phyloP scores from a whole-genome alignment of 2,329 filamentous ascomycete species.

The Sarocladium strictum region DNA sequence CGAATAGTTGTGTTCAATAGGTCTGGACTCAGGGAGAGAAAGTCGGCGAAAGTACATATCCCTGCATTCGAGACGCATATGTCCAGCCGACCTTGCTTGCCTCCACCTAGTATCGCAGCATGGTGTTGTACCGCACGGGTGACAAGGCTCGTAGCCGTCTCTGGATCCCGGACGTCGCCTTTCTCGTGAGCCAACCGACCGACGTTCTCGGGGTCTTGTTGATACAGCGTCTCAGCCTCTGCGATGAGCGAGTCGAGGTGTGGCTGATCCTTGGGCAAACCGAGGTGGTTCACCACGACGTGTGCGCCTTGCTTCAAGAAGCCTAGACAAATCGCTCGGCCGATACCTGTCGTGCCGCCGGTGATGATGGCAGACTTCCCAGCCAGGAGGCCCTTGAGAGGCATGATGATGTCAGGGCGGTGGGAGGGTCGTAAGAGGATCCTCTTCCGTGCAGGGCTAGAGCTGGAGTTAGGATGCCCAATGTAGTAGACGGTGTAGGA shows the following conservation, averaged over 20 bases:
- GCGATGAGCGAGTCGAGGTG: conserved; percentile 49
- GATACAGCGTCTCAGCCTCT: conserved; percentile 42
- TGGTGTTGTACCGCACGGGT: conserved; percentile 50
- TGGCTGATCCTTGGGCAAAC: conserved; percentile 42
- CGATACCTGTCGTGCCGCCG: conserved; percentile 80
- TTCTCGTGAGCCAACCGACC: conserved; percentile 60
- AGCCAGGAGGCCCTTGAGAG: conserved; percentile 50
- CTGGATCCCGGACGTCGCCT: conserved; percentile 72
- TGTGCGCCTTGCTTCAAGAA: conserved; percentile 72
- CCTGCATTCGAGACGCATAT: conserved; percentile 87
- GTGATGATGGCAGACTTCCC: conserved; percentile 83
- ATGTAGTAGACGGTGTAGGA: neutral
- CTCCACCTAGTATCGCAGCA: conserved; percentile 25
- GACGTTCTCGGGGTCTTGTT: conserved; percentile 34
- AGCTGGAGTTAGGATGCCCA: neutral
- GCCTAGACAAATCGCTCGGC: conserved; percentile 74
- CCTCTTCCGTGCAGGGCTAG: no score
- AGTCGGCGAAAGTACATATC: conserved; percentile 82
- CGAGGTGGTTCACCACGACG: conserved; percentile 77
- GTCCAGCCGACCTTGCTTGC: conserved; percentile 53
- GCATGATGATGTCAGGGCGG: conserved; percentile 35
- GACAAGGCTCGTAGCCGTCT: conserved; percentile 65
- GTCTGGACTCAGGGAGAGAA: conserved; percentile 65
- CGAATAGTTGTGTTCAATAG: conserved; percentile 67
- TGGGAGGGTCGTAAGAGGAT: no score